These are phyloP conservation scores for Raddia distichophylla DNA, from an alignment of 176 grass and related monocot genomes.

Conservation along the genomic window DNA sequence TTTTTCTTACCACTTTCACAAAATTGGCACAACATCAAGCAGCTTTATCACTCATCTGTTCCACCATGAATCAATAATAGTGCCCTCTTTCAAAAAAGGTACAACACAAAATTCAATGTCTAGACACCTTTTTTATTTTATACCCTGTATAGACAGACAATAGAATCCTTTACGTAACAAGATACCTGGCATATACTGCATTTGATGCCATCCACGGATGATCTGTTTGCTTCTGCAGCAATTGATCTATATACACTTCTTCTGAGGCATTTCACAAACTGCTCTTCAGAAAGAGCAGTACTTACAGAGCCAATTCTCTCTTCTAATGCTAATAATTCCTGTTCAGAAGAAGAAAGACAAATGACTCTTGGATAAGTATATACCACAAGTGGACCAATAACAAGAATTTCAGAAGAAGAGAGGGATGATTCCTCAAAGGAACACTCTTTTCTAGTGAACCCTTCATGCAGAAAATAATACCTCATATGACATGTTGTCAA, in stretches of 20 bases:
- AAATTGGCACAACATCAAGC: not conserved
- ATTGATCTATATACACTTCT: conserved; percentile 52
- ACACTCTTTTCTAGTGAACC: conserved; percentile 15
- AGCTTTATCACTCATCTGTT: not conserved
- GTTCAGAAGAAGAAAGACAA: conserved; percentile 26
- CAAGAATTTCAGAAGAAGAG: not conserved
- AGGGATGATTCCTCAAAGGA: conserved; percentile 25
- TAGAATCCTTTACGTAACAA: conserved; percentile 10
- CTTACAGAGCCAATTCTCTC: conserved; percentile 84
- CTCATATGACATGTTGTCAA: conserved; percentile 95
- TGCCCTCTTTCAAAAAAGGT: not conserved
- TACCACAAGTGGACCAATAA: not conserved
- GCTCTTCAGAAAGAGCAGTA: conserved; percentile 75
- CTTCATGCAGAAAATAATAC: conserved; percentile 40
- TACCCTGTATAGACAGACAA: not conserved
- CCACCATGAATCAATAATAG: not conserved
- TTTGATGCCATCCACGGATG: conserved; percentile 55
- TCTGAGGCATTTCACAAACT: conserved; percentile 71
- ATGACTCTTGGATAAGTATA: not conserved
- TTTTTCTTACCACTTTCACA: not conserved
- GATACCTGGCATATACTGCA: conserved; percentile 92
- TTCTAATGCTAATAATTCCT: conserved; percentile 84
- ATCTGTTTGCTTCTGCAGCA: conserved; percentile 15
- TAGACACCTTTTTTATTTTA: conserved; percentile 1
- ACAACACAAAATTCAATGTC: not conserved